Base-by-base conservation (phyloP, 495 filamentous ascomycete species). In the Penicillium coffeae region DNA sequence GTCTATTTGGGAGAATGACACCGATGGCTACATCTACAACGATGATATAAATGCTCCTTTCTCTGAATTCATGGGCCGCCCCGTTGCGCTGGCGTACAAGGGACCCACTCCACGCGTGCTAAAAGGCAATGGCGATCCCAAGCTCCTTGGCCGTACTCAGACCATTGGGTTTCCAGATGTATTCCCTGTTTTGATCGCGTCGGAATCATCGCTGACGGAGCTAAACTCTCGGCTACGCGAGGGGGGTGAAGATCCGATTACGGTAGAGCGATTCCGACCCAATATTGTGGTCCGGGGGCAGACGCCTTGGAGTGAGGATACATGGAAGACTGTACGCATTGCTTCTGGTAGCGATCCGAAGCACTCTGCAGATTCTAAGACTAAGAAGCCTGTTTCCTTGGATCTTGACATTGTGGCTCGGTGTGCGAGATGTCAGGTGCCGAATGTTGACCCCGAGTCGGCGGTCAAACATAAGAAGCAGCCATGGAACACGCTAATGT, bases 391-490 rank as follows among this genome's bases (percentile, higher is more conserved):
- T 3, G 10, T 42, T 21, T 42, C 51, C 1, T 46, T 76, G 19
- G 68, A 65, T 33, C 38, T 79, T 34, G 78, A 82, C 60, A 81
- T 92, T 21, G 83, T 87, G 2, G 85, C 83, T 50, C 76, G 87
- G 13, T 90, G 86, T 13, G 77, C 80, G 5, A 79, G 91, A 30
- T 96, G 91, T 62, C 87, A 85, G 54, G 72, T 96, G 45, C 91
- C 91, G 9, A 96, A 96, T 63, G 85, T 91, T 2, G 76, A 94
- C 68, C 89, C 78, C 9, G 73, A 74, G 3, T 88, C 81, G 2
- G 92, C 87, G 1, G 52, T 75, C 14, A 82, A 81, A 52, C 86
- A 96, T 64, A 66, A 67, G 10, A 77, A 70, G 18, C 85, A 97
- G 71, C 91, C 92, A 12, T 86, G 89, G 68, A 72, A 74, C 53